These are phyloP conservation scores for Trichaptum fuscoviolaceum DNA, from an alignment of 768 basidiomycete genomes.

Conservation along the genomic window DNA sequence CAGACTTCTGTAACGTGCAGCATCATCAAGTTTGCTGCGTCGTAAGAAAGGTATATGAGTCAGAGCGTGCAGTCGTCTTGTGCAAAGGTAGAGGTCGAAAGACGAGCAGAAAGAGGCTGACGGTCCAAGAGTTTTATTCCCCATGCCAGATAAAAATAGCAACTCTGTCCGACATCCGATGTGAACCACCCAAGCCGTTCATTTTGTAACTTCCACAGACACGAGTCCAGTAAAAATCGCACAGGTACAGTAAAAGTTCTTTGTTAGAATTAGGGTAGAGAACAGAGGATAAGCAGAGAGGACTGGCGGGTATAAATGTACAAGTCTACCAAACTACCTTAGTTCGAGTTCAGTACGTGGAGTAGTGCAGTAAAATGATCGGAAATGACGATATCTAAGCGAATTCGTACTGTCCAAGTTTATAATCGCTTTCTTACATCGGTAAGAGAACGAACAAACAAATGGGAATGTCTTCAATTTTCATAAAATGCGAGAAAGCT, in stretches of 20 bases:
- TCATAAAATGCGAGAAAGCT: not conserved
- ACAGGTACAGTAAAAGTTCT: not conserved
- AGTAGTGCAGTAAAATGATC: not conserved
- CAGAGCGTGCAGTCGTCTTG: not conserved
- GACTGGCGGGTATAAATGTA: not conserved
- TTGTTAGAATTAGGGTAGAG: not conserved
- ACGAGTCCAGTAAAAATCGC: no score
- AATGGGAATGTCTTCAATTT: not conserved
- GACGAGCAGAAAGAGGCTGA: no score
- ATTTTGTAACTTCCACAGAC: no score
- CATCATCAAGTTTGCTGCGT: not conserved
- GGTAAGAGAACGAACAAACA: not conserved
- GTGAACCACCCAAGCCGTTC: no score
- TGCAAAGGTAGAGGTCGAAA: no score
- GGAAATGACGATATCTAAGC: not conserved
- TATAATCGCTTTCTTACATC: not conserved
- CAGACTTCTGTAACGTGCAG: not conserved
- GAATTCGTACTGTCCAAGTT: not conserved
- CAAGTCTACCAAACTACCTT: not conserved
- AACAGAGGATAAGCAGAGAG: not conserved
- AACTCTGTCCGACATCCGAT: no score
- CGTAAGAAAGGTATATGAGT: not conserved
- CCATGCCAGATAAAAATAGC: no score
- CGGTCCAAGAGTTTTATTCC: no score
- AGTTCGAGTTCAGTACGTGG: not conserved